Base-by-base conservation (phyloP, 2,329 filamentous ascomycete genomes). In the Pseudocercospora cruenta region DNA sequence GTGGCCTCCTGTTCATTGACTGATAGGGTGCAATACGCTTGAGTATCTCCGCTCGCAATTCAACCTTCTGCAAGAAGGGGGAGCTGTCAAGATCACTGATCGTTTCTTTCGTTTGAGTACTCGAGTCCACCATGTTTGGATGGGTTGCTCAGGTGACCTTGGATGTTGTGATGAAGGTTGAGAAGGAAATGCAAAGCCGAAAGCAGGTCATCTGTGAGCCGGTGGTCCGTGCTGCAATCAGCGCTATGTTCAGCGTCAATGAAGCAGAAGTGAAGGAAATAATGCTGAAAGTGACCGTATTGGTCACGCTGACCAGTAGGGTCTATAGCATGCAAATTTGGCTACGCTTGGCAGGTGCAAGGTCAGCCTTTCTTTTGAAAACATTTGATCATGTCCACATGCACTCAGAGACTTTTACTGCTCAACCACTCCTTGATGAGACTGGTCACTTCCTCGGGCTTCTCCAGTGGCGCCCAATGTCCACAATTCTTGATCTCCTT, bases 381-480 rank as follows among this genome's bases (percentile, higher is more conserved):
- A 1, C 4, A n/a, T 9, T 21, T 8, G n/a, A n/a, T 47, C 3
- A 19, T 47, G 31, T n/a, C n/a, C 31, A 12, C 31, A 5, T 12
- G 21, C 43, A 19, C 21, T 47, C 5, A 19, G 21, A 47, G 43
- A 19, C 45, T 22, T 21, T 47, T 47, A 6, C 21, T 22, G 4
- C 45, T 49, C 59, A 71, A 49, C 69, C 69, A 71, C 36, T 72
- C 71, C 60, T 65, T 64, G 6, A 74, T 62, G 55, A 68, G 65
- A 10, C 39, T 58, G n/a, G 65, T 69, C 33, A 74, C 65, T 65
- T 75, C 71, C 57, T 74, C 70, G n/a, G 73, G 71, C 70, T 71
- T 70, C 68, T 73, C 71, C 60, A 72, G 72, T 24, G 71, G 57
- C 49, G 67, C 66, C 74, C 74, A 75, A 68, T 75, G 73, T 26